Conservation (phyloP, 176 grass and related monocot species). For the Paspalum vaginatum region DNA sequence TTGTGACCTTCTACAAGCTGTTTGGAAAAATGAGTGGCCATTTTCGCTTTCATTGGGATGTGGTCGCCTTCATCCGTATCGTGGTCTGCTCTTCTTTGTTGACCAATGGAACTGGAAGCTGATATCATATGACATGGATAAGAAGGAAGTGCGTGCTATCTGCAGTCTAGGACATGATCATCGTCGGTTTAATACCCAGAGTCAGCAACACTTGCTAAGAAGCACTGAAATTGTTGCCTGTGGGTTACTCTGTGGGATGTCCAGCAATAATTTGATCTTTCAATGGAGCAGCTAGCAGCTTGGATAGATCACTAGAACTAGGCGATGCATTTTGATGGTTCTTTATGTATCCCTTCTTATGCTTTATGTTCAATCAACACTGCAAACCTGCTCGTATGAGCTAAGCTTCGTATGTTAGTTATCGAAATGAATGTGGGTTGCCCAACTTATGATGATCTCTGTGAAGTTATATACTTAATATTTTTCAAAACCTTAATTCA, state of each 20-base stretch:
- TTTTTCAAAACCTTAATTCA: not conserved
- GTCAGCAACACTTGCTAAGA: not conserved
- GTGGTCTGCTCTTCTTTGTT: not conserved
- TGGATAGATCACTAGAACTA: not conserved
- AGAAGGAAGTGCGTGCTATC: not conserved
- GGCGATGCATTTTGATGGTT: not conserved
- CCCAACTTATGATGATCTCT: not conserved
- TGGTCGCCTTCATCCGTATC: not conserved
- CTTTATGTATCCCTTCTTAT: not conserved
- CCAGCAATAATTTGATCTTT: not conserved
- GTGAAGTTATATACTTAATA: not conserved
- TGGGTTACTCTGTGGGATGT: not conserved
- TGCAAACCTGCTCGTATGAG: not conserved
- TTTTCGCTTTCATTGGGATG: not conserved
- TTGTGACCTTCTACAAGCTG: not conserved
- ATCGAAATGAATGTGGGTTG: not conserved
- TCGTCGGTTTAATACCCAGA: not conserved
- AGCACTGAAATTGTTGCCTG: not conserved
- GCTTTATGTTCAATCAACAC: not conserved
- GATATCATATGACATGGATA: conserved; percentile 14
- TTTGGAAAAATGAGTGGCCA: not conserved
- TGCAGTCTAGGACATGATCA: not conserved
- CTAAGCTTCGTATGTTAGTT: not conserved
- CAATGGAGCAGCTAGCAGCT: not conserved
- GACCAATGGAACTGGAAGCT: not conserved